Base-by-base conservation (phyloP, 768 basidiomycete species). In the Ramaria rubella region DNA sequence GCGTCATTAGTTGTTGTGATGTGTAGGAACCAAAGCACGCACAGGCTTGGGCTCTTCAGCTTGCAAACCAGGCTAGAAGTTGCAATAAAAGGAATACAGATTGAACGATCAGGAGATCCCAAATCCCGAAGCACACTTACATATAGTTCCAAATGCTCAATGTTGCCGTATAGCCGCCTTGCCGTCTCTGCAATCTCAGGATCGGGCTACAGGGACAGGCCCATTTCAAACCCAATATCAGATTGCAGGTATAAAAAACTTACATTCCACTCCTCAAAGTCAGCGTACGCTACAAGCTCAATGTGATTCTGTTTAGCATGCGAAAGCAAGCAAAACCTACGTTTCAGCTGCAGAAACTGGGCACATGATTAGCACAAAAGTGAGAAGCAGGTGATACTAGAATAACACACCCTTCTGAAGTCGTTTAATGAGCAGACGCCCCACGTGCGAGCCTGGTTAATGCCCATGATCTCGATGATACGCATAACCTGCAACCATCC, bases 121-220 rank as follows among this genome's bases (percentile, higher is more conserved):
- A n/a, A n/a, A n/a, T n/a, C n/a, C n/a, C n/a, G n/a, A 45, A 17
- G 42, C 58, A 12, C 38, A 67, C 80, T 45, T 58, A 83, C 87
- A 63, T 91, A 79, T 11, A 93, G 79, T 65, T 92, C 90, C 31
- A 92, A 77, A 65, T 87, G 85, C 62, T 91, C 81, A 55, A 90
- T 85, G 60, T 87, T 76, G 45, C 75, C 76, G 63, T 90, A 90
- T 15, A 90, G 75, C 7, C 77, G 70, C 48, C 78, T 74, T 0
- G 90, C 90, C 1, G 83, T 79, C 23, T 30, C n/a, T 12, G 55
- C 55, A 34, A 56, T 48, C 27, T 56, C 29, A 11, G 24, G 12
- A 17, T 56, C 44, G 4, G 44, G 44, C 52, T 54, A n/a, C n/a
- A n/a, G n/a, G n/a, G n/a, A n/a, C n/a, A 27, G 3, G 11, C 11